Percentiles rank a stretch among this genome's conserved stretches.
These are phyloP conservation scores for Sinapis alba DNA, from an alignment of 441 rosid genomes.

Conservation along the genomic window DNA sequence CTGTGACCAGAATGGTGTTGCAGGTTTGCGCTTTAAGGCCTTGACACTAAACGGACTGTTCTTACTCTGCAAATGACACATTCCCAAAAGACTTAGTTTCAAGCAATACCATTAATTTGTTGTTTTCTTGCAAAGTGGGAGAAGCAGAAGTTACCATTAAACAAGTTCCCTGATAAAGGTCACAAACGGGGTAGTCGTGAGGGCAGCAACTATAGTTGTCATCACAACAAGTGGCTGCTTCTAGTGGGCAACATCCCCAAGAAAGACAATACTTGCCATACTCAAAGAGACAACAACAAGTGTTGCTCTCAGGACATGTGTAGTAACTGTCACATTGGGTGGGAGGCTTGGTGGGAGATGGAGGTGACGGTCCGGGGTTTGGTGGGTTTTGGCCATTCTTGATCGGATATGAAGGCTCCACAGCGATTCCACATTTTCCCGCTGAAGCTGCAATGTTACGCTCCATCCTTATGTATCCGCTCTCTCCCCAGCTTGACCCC, in stretches of 20 bases:
- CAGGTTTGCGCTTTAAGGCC: conserved; percentile 71
- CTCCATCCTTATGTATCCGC: conserved; percentile 74
- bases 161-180: conserved; percentile 69
- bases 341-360: conserved; percentile 82
- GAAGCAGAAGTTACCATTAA: conserved; percentile 51
- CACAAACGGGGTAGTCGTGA: conserved; percentile 78
- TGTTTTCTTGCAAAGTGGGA: neutral
- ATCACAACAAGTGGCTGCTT: conserved; percentile 86
- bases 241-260: conserved; percentile 98
- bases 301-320: conserved; percentile 66
- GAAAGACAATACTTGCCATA: conserved; percentile 61
- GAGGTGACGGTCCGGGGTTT: conserved; percentile 95
- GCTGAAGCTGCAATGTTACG: conserved; percentile 46
- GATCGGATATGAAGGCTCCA: conserved; percentile 83
- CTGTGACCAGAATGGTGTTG: conserved; percentile 62
- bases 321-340: conserved; percentile 68
- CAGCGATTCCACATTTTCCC: conserved; percentile 86
- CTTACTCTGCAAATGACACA: conserved; percentile 63
- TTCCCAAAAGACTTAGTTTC: conserved; percentile 6
- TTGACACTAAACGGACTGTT: conserved; percentile 68
- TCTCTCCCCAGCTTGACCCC: conserved; percentile 87
- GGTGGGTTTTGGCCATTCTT: conserved; percentile 82
- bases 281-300: conserved; percentile 84
- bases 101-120: neutral
- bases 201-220: conserved; percentile 92